Percentiles rank a stretch among this genome's conserved stretches.
Evolutionary conservation across 352 stramenopile genomes (phyloP).

Genomic region (Peronospora tabacina): DNA sequence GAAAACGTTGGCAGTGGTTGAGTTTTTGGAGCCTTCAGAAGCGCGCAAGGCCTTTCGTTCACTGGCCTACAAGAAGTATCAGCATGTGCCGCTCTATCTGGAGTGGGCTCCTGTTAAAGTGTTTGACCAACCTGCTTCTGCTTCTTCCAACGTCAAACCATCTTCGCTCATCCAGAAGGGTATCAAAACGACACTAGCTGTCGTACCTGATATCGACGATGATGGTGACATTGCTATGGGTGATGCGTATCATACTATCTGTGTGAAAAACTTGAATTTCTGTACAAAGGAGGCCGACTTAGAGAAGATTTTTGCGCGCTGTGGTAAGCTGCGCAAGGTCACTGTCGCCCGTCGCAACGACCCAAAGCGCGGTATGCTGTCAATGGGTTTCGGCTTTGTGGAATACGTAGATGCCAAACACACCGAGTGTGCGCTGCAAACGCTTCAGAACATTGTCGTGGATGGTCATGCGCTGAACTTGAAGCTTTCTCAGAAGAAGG

Average conservation of each 20-base stretch:
- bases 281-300: slow-evolving; percentile 87
- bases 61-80: slow-evolving; percentile 98
- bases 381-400: slow-evolving; percentile 99
- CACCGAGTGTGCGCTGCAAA: slow-evolving; percentile 77
- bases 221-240: slow-evolving; percentile 59
- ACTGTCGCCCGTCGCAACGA: slow-evolving; percentile 81
- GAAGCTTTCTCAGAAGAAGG: slow-evolving; percentile 89
- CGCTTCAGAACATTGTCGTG: slow-evolving; percentile 80
- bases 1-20: slow-evolving; percentile 92
- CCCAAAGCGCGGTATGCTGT: slow-evolving; percentile 80
- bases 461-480: slow-evolving; percentile 94
- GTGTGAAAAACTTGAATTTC: slow-evolving; percentile 99
- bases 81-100: slow-evolving; percentile 97
- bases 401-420: slow-evolving; percentile 89
- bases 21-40: slow-evolving; percentile 93
- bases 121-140: slow-evolving; percentile 37
- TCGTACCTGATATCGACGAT: slow-evolving; percentile 48
- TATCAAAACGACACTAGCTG: slow-evolving; percentile 42
- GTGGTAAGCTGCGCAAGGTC: slow-evolving; percentile 77
- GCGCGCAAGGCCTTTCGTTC: slow-evolving; percentile 93
- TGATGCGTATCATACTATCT: slow-evolving; percentile 86
- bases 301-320: slow-evolving; percentile 56
- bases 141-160: slow-evolving; percentile 7
- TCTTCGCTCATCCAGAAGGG: slow-evolving; percentile 34
- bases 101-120: slow-evolving; percentile 94